These are phyloP conservation scores for Knufia fluminis DNA, from an alignment of 2,329 filamentous ascomycete genomes.

Conservation along the genomic window DNA sequence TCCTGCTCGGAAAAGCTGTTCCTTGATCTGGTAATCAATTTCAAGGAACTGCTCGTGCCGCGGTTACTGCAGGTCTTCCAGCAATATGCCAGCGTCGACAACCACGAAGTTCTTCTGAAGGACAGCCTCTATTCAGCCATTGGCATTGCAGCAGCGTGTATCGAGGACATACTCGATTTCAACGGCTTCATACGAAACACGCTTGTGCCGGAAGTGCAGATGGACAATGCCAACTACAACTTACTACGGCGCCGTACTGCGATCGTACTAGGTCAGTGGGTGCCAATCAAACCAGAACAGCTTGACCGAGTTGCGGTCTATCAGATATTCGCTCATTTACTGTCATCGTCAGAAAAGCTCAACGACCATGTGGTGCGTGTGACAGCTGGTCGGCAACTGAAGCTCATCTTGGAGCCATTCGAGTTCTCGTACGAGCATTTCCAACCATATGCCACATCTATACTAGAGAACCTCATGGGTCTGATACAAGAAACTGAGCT, in stretches of 20 bases:
- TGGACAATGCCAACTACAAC: constrained; percentile 58
- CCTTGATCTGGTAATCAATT: constrained; percentile 80
- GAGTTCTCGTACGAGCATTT: constrained; percentile 68
- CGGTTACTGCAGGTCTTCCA: constrained; percentile 77
- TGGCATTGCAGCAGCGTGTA: constrained; percentile 69
- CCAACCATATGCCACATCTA: constrained; percentile 63
- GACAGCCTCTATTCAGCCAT: constrained; percentile 93
- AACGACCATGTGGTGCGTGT: constrained; percentile 91
- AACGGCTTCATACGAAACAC: constrained; percentile 67
- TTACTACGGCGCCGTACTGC: constrained; percentile 79
- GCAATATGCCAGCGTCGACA: constrained; percentile 58
- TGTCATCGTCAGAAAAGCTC: constrained; percentile 63
- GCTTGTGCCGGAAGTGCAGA: constrained; percentile 69
- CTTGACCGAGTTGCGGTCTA: constrained; percentile 65
- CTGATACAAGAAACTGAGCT: constrained; percentile 72
- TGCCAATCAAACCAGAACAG: constrained; percentile 63
- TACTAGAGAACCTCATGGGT: constrained; percentile 62
- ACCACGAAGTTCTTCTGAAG: constrained; percentile 68
- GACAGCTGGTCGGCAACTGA: constrained; percentile 78
- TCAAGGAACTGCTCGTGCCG: constrained; percentile 69
- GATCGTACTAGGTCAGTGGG: constrained; percentile 84
- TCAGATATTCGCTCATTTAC: constrained; percentile 77
- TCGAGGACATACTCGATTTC: constrained; percentile 72
- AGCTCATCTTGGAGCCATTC: constrained; percentile 72
- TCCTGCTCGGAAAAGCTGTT: constrained; percentile 92